Conservation (phyloP, 2,329 filamentous ascomycete genomes). For the Fusarium sp. region DNA sequence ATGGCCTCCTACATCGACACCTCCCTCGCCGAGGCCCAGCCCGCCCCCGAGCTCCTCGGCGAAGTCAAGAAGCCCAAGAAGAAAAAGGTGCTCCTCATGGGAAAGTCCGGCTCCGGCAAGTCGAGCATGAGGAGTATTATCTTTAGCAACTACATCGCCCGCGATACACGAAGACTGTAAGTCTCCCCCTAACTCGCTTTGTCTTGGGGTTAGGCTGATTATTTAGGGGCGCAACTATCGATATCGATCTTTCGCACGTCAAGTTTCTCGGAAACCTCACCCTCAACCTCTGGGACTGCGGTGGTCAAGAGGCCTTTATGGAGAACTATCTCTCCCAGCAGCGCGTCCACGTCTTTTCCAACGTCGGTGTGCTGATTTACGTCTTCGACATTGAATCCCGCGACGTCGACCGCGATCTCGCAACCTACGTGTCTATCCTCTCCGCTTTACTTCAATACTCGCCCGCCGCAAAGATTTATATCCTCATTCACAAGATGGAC, state of each 20-base stretch:
- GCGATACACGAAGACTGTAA: constrained; percentile 86
- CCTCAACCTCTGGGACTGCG: constrained; percentile 98
- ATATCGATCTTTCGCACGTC: constrained; percentile 97
- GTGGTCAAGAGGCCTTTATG: constrained; percentile 98
- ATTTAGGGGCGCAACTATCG: constrained; percentile 84
- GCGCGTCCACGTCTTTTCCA: constrained; percentile 94
- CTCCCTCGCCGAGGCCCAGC: constrained; percentile 40
- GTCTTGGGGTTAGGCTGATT: neutral
- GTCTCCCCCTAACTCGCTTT: constrained; percentile 17
- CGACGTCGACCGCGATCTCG: constrained; percentile 90
- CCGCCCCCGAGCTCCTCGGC: constrained; percentile 50
- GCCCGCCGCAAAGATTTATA: constrained; percentile 82
- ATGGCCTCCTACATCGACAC: constrained; percentile 49
- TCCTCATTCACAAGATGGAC: constrained; percentile 99
- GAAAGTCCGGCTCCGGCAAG: constrained; percentile 96
- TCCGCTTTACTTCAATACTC: constrained; percentile 88
- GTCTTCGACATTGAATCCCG: constrained; percentile 98
- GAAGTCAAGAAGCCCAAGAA: constrained; percentile 77
- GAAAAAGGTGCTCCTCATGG: constrained; percentile 89
- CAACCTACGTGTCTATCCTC: constrained; percentile 91
- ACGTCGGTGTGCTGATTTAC: constrained; percentile 96
- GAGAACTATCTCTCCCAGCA: constrained; percentile 98
- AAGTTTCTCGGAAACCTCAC: constrained; percentile 98
- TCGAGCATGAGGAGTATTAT: constrained; percentile 99
- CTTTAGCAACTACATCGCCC: constrained; percentile 98